phyloP scores from a whole-genome alignment of 495 filamentous ascomycete species.

The Penicillium arizonense region DNA sequence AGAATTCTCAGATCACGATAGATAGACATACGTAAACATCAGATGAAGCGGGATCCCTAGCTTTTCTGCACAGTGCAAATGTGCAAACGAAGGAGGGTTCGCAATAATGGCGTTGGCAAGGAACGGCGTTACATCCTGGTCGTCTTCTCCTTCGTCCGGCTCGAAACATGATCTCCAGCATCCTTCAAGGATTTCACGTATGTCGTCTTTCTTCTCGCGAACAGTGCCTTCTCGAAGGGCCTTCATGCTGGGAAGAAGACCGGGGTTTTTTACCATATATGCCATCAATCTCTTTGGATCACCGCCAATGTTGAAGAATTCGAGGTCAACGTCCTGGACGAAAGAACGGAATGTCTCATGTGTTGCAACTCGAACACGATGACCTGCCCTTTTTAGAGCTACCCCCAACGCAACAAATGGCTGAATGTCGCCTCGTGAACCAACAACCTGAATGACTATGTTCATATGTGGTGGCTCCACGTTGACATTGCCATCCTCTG shows the following conservation, averaged over 20 bases:
- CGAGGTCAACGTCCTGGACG: slow-evolving; percentile 66
- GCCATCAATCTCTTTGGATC: slow-evolving; percentile 80
- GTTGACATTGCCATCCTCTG: no score
- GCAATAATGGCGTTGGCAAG: slow-evolving; percentile 82
- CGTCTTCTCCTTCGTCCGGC: slow-evolving; percentile 48
- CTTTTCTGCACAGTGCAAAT: slow-evolving; percentile 79
- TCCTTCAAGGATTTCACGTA: slow-evolving; percentile 70
- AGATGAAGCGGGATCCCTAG: slow-evolving; percentile 75
- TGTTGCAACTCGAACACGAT: slow-evolving; percentile 75
- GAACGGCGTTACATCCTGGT: slow-evolving; percentile 51
- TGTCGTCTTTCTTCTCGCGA: slow-evolving; percentile 59
- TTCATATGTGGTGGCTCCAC: slow-evolving; percentile 32
- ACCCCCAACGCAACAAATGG: slow-evolving; percentile 70
- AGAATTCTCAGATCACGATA: neutral
- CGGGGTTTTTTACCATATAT: slow-evolving; percentile 85
- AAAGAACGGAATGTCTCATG: slow-evolving; percentile 69
- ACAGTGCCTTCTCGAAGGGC: slow-evolving; percentile 68
- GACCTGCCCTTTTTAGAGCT: slow-evolving; percentile 62
- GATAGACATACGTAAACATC: slow-evolving; percentile 68
- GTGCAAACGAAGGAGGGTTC: slow-evolving; percentile 80
- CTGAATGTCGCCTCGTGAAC: slow-evolving; percentile 76
- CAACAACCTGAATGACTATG: slow-evolving; percentile 78
- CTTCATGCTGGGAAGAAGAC: slow-evolving; percentile 69
- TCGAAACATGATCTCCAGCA: slow-evolving; percentile 78
- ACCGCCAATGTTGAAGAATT: slow-evolving; percentile 79